Base-by-base conservation (phyloP, 2,329 filamentous ascomycete species). In the Tolypocladium paradoxum region DNA sequence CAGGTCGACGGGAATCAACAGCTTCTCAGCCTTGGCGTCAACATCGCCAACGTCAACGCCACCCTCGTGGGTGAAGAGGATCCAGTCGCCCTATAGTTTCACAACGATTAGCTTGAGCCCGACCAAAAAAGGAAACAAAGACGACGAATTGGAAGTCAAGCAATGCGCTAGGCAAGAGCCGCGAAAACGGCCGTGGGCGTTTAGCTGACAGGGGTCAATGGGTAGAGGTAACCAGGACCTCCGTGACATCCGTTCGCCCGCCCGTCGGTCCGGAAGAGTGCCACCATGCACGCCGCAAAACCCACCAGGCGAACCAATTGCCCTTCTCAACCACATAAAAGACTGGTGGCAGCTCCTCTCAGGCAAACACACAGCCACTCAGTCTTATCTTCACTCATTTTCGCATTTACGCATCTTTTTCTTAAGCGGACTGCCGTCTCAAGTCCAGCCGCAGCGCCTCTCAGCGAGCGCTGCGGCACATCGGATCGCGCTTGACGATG, bases 41-140 rank as follows among this genome's bases (percentile, higher is more conserved):
- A 99, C 93, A 84, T 99, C 93, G 71, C 93, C 93, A 65, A 99
- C 93, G 75, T 99, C 93, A 62, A 99, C 91, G 87, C 93, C 93
- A 80, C 93, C 93, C 77, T 99, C 93, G 77, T 99, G 90, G 67
- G 92, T 96, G 81, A 99, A 99, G 68, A 99, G 89, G 70, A 99
- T 96, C 90, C 91, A 97, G 76, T 99, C 93, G 69, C 93, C 93
- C 93, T 97, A 70, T 48, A 61, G 56, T 60, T 35, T 53, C 49
- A 38, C 53, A 46, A 14, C 35, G 20, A 53, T 67, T 57, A 66
- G 65, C 51, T 54, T 52, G 54, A 50, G 31, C 8, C 18, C 43
- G 29, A n/a, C 11, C 27, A 31, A 12, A n/a, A 46, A 4, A 11
- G 27, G 18, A 20, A 20, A 47, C 4, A n/a, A 33, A 18, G 11